phyloP scores from a whole-genome alignment of 2,329 filamentous ascomycete species.

The Microascus cirrosus region DNA sequence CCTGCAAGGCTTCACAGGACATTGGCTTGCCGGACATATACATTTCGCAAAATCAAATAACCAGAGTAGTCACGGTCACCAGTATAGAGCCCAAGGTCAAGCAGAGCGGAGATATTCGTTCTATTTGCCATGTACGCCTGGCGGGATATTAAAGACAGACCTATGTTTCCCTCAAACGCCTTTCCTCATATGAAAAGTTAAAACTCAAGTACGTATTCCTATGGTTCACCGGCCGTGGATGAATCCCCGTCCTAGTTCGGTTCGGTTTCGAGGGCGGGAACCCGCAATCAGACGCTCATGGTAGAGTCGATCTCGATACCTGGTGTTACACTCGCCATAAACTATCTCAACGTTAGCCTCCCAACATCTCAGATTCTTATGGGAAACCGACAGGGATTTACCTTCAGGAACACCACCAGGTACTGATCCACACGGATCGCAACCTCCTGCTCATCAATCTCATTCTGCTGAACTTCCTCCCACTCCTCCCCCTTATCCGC shows the following conservation, averaged over 20 bases:
- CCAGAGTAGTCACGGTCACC: no score
- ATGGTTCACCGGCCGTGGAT: not conserved
- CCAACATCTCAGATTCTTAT: not conserved
- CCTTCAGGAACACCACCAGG: constrained; percentile 77
- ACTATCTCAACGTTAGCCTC: constrained; percentile 29
- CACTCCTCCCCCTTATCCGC: constrained; percentile 43
- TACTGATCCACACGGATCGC: constrained; percentile 85
- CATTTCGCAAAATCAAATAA: no score
- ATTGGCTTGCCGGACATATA: no score
- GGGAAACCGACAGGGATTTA: constrained; percentile 23
- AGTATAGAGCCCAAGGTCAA: no score
- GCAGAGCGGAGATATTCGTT: not conserved
- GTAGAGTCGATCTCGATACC: constrained; percentile 98
- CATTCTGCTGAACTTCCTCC: constrained; percentile 51
- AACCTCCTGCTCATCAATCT: constrained; percentile 57
- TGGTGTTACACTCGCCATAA: constrained; percentile 83
- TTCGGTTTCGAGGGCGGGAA: not conserved
- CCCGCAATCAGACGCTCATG: constrained; percentile 63
- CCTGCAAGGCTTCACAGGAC: no score
- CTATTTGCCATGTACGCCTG: not conserved
- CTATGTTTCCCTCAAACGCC: not conserved
- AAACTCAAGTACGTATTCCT: not conserved
- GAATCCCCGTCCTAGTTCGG: no score
- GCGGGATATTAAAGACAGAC: not conserved
- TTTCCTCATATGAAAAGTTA: not conserved